Base-by-base conservation (phyloP, 2,329 filamentous ascomycete genomes). In the Neonectria magnoliae region DNA sequence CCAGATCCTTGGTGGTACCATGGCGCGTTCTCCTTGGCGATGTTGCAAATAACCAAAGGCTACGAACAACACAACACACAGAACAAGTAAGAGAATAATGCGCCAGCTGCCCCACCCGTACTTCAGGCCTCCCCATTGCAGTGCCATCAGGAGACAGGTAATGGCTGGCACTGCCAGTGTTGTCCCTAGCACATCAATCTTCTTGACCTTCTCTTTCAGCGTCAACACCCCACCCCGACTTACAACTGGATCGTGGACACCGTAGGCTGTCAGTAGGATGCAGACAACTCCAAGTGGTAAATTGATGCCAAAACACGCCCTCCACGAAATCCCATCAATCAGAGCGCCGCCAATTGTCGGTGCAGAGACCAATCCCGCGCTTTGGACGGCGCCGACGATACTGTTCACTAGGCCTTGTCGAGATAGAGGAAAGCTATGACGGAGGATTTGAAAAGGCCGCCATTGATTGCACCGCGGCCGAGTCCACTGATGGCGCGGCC, bases 401-500 rank as follows among this genome's bases (percentile, higher is more conserved):
- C 71, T 74, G 10, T 66, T 71, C 3, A 60, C 62, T 0, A 73
- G 62, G 1, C 70, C 68, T 18, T 72, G 70, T 2, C 69, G 66
- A 0, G 63, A 64, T 2, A 73, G 65, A 0, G 71, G 71, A 2
- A 73, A 73, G 8, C 65, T 71, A 33, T 71, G 67, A 0, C 70
- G 68, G 1, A 73, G 33, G 1, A 73, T 70, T 41, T 73, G 9
- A 73, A 68, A 16, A 73, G 9, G 2, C 71, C 71, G 0, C 71
- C 71, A 4, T 73, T 73, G 5, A 73, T 64, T 4, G 68, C 71
- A 0, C 71, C 71, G 1, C 71, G 68, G 1, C 79, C 79, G 7
- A 80, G 62, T 13, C 79, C 79, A 7, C 74, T 76, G 5, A 81
- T 63, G 3, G 79, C 79, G 1, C 79, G 77, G 1, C 79, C 79